phyloP scores from a whole-genome alignment of 2,329 filamentous ascomycete species.

The Fusarium anguioides region DNA sequence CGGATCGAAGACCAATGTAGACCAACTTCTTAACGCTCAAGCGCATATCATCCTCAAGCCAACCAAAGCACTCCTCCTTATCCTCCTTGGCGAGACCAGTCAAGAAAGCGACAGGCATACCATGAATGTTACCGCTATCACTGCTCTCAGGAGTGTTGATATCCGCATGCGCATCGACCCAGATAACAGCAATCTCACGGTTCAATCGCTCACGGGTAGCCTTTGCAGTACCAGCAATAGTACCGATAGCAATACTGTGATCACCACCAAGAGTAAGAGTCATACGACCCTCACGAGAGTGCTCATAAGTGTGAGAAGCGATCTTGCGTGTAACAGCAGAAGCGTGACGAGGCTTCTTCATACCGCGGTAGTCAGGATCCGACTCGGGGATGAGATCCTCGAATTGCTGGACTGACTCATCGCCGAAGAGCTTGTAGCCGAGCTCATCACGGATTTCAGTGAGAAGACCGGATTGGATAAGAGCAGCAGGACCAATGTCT shows the following conservation, averaged over 20 bases:
- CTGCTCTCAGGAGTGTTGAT: slow-evolving; percentile 96
- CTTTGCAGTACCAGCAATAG: slow-evolving; percentile 86
- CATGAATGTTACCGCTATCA: slow-evolving; percentile 93
- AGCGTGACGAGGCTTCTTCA: slow-evolving; percentile 93
- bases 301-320: slow-evolving; percentile 85
- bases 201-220: slow-evolving; percentile 85
- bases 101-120: slow-evolving; percentile 95
- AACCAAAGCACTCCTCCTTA: slow-evolving; percentile 85
- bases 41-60: slow-evolving; percentile 79
- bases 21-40: slow-evolving; percentile 85
- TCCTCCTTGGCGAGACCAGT: slow-evolving; percentile 85
- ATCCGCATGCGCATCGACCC: slow-evolving; percentile 98
- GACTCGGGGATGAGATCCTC: slow-evolving; percentile 74
- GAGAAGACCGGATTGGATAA: slow-evolving; percentile 89
- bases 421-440: slow-evolving; percentile 87
- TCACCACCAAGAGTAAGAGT: slow-evolving; percentile 95
- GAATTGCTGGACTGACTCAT: slow-evolving; percentile 85
- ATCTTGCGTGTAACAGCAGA: slow-evolving; percentile 86
- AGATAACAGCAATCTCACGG: slow-evolving; percentile 92
- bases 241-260: slow-evolving; percentile 96
- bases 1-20: slow-evolving; percentile 94
- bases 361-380: slow-evolving; percentile 86
- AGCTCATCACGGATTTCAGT: slow-evolving; percentile 85
- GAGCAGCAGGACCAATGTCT: slow-evolving; percentile 87
- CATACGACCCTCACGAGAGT: slow-evolving; percentile 84